Evolutionary conservation across 2,329 filamentous ascomycete species (phyloP).

Genomic region (Trichoderma koningii): DNA sequence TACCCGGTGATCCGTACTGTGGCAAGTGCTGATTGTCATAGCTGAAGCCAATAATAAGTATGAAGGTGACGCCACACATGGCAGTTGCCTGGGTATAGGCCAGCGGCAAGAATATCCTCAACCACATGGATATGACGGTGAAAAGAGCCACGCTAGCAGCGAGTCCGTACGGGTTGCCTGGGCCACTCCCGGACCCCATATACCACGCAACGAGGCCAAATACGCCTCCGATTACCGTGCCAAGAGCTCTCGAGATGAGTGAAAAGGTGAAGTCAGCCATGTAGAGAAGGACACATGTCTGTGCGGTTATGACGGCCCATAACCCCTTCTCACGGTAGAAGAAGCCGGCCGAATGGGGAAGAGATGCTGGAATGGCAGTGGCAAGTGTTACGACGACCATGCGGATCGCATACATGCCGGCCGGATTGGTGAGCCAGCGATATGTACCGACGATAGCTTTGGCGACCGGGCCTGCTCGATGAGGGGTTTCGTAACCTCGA

Average conservation of each 20-base stretch:
- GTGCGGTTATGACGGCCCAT: constrained; percentile 55
- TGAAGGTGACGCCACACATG: constrained; percentile 44
- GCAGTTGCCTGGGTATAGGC: constrained; percentile 37
- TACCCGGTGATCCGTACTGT: constrained; percentile 49
- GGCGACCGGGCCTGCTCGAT: constrained; percentile 30
- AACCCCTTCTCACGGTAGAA: constrained; percentile 55
- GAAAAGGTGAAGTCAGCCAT: constrained; percentile 54
- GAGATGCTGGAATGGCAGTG: constrained; percentile 44
- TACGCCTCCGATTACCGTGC: constrained; percentile 50
- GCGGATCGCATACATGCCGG: constrained; percentile 50
- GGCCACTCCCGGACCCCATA: constrained; percentile 50
- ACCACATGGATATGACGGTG: constrained; percentile 41
- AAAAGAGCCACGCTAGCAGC: constrained; percentile 48
- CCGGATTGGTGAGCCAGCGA: constrained; percentile 47
- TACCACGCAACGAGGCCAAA: constrained; percentile 54
- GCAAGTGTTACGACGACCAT: constrained; percentile 52
- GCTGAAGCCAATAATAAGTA: constrained; percentile 50
- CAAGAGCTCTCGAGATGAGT: constrained; percentile 44
- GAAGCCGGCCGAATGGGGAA: constrained; percentile 50
- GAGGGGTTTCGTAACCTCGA: constrained; percentile 31
- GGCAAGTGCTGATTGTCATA: constrained; percentile 47
- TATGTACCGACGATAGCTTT: constrained; percentile 37
- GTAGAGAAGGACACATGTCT: constrained; percentile 51
- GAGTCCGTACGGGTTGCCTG: constrained; percentile 53
- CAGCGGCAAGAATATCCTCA: constrained; percentile 39